phyloP scores from a whole-genome alignment of 1,284 basidiomycete species.

The Dichomitus squalens region DNA sequence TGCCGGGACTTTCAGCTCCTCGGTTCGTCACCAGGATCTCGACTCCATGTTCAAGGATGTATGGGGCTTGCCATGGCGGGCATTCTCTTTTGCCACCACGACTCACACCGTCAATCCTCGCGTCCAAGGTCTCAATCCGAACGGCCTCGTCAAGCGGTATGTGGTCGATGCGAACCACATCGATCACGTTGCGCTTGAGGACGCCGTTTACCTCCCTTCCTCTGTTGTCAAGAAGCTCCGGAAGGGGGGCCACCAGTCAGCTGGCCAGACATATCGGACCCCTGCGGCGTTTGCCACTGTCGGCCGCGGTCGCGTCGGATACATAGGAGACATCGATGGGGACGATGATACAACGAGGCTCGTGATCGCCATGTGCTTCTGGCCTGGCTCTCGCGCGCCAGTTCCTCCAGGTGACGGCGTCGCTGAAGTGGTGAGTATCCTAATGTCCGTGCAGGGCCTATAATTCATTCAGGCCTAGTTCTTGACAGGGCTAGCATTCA shows the following conservation, averaged over 20 bases:
- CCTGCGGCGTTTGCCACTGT: conserved; percentile 11
- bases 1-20: conserved; percentile 14
- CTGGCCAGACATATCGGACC: neutral
- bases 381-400: neutral
- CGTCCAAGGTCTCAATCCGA: neutral
- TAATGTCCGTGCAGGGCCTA: neutral
- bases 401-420: neutral
- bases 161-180: conserved; percentile 7
- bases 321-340: conserved; percentile 17
- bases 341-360: conserved; percentile 5
- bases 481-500: neutral
- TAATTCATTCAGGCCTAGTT: neutral
- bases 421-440: neutral
- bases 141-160: conserved; percentile 3
- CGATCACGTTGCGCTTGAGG: neutral
- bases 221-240: neutral
- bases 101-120: conserved; percentile 3
- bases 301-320: conserved; percentile 19
- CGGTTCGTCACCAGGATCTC: neutral
- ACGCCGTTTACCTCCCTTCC: conserved; percentile 9
- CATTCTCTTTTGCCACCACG: neutral
- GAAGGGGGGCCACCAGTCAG: neutral
- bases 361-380: conserved; percentile 18
- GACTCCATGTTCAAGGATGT: conserved; percentile 11
- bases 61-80: conserved; percentile 17